These are phyloP conservation scores for Aspergillus carbonarius DNA, from an alignment of 2,329 filamentous ascomycete species.

Conservation along the genomic window DNA sequence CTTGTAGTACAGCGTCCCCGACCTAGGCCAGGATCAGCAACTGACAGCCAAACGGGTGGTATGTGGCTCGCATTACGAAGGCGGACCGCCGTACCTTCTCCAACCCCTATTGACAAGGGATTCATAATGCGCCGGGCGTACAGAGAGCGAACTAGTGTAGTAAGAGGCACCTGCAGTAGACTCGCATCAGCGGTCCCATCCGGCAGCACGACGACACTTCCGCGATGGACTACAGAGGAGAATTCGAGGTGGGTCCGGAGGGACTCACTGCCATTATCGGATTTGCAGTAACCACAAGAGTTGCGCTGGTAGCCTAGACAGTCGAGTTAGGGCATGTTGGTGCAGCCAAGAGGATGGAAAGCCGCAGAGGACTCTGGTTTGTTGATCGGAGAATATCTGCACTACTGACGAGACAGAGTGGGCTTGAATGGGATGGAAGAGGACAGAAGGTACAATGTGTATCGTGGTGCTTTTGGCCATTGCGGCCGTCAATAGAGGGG, in stretches of 20 bases:
- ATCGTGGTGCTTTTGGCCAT: background rate
- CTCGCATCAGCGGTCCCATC: constrained; percentile 13
- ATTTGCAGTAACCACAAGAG: constrained; percentile 51
- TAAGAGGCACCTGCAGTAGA: constrained; percentile 43
- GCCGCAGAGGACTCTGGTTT: constrained; percentile 4
- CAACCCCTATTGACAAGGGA: constrained; percentile 49
- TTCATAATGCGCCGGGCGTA: constrained; percentile 49
- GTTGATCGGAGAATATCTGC: constrained; percentile 9
- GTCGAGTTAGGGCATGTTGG: constrained; percentile 10
- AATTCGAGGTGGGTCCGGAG: constrained; percentile 10
- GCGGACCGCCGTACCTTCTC: constrained; percentile 41
- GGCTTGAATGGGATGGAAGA: background rate
- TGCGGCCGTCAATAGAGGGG: background rate
- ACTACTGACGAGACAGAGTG: background rate
- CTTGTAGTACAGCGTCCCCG: constrained; percentile 51
- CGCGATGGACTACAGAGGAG: constrained; percentile 1
- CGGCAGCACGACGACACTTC: constrained; percentile 1
- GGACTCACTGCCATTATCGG: constrained; percentile 46
- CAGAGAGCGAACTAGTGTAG: constrained; percentile 46
- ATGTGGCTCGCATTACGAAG: background rate
- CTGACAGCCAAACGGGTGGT: background rate
- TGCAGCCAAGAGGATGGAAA: background rate
- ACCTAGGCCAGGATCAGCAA: constrained; percentile 32
- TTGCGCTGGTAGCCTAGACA: constrained; percentile 47
- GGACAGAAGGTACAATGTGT: background rate